Evolutionary conservation across 192 early-diverging fungal species (phyloP).

Genomic region (Backusella sp.): DNA sequence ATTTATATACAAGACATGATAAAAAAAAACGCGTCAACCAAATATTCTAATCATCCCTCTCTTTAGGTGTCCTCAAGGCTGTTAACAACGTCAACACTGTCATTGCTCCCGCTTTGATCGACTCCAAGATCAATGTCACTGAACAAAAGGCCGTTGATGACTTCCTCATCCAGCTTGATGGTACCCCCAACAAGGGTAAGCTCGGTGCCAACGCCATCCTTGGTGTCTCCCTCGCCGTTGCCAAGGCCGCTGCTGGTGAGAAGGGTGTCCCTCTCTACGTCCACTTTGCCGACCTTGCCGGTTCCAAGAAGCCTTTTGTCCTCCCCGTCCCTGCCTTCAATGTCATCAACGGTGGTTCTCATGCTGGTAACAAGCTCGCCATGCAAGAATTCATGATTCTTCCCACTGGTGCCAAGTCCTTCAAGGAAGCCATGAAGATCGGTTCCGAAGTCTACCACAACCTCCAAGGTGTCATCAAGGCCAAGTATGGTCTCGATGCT

Average conservation of each 20-base stretch:
- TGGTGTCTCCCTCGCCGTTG: slow-evolving; percentile 95
- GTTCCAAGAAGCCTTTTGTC: slow-evolving; percentile 80
- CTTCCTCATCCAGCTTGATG: slow-evolving; percentile 91
- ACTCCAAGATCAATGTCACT: slow-evolving; percentile 78
- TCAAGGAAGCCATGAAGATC: slow-evolving; percentile 96
- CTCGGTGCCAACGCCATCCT: slow-evolving; percentile 98
- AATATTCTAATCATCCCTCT: slow-evolving; percentile 21
- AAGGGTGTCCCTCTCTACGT: slow-evolving; percentile 94
- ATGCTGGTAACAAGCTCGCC: slow-evolving; percentile 99
- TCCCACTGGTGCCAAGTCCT: slow-evolving; percentile 90
- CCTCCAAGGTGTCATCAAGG: slow-evolving; percentile 95
- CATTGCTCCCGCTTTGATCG: slow-evolving; percentile 83
- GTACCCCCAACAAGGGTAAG: slow-evolving; percentile 94
- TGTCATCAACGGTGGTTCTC: slow-evolving; percentile 99
- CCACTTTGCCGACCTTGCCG: slow-evolving; percentile 91
- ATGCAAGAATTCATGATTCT: slow-evolving; percentile 99
- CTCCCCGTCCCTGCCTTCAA: slow-evolving; percentile 98
- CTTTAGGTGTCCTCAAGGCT: slow-evolving; percentile 83
- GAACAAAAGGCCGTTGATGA: slow-evolving; percentile 89
- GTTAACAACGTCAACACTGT: slow-evolving; percentile 88
- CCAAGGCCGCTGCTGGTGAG: slow-evolving; percentile 92
- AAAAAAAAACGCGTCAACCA: slow-evolving; percentile 43
- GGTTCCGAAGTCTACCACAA: slow-evolving; percentile 97
- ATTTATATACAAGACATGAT: neutral
- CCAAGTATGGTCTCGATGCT: slow-evolving; percentile 98